Percentiles rank a stretch among this genome's conserved stretches.
Conservation (phyloP, 331 rosid species). For the Acacia concinna region DNA sequence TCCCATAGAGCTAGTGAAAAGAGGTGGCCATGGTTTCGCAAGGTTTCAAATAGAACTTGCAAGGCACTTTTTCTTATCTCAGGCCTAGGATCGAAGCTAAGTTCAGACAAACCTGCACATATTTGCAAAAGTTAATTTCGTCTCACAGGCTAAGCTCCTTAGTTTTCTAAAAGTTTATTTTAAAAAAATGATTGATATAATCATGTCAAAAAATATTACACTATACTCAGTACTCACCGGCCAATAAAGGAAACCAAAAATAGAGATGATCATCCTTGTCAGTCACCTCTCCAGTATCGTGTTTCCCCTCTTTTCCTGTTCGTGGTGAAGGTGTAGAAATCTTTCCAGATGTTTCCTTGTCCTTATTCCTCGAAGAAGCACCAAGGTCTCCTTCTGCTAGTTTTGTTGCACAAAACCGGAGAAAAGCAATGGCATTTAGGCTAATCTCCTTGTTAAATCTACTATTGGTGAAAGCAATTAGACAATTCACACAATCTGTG, state of each 20-base stretch:
- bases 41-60: constrained; percentile 85
- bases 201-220: constrained; percentile 30
- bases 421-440: constrained; percentile 94
- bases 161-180: neutral
- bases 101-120: constrained; percentile 92
- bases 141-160: constrained; percentile 14
- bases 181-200: neutral
- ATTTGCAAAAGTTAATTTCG: constrained; percentile 1
- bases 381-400: constrained; percentile 93
- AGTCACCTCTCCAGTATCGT: constrained; percentile 56
- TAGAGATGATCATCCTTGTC: constrained; percentile 84
- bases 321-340: constrained; percentile 55
- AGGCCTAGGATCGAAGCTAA: constrained; percentile 97
- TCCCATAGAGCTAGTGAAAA: constrained; percentile 97
- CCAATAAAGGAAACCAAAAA: constrained; percentile 97
- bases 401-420: constrained; percentile 94
- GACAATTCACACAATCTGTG: constrained; percentile 97
- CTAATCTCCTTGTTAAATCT: constrained; percentile 92
- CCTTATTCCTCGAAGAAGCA: constrained; percentile 74
- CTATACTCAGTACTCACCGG: constrained; percentile 66
- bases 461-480: constrained; percentile 94
- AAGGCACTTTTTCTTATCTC: constrained; percentile 95
- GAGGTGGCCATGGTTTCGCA: constrained; percentile 97
- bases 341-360: constrained; percentile 65
- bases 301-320: constrained; percentile 62